Percentiles rank a stretch among this genome's conserved stretches.
These are phyloP conservation scores for Leptographium procerum DNA, from an alignment of 2,329 filamentous ascomycete species.

Conservation along the genomic window DNA sequence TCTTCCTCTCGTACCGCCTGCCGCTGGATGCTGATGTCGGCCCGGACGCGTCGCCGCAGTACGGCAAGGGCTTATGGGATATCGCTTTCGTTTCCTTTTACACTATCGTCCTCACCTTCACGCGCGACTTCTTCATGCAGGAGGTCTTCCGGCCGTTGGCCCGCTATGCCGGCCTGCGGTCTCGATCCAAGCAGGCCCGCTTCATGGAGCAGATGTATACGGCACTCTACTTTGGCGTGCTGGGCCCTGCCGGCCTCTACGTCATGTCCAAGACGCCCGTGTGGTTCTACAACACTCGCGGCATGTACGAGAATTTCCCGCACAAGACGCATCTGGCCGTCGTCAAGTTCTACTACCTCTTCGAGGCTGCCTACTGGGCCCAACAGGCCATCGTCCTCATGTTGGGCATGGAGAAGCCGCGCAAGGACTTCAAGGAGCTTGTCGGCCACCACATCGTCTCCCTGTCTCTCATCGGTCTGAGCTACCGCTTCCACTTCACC, in stretches of 20 bases:
- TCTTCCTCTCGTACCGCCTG: constrained; percentile 83
- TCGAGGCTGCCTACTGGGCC: constrained; percentile 90
- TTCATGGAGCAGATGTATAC: constrained; percentile 98
- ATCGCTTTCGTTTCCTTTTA: constrained; percentile 84
- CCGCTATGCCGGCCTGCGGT: constrained; percentile 54
- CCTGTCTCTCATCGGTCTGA: constrained; percentile 68
- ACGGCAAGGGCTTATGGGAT: constrained; percentile 82
- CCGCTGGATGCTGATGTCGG: constrained; percentile 24
- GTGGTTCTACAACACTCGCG: constrained; percentile 88
- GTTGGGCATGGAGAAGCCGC: constrained; percentile 79
- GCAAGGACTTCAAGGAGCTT: constrained; percentile 91
- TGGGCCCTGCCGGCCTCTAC: constrained; percentile 75
- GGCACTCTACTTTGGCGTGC: constrained; percentile 74
- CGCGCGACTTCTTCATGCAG: constrained; percentile 93
- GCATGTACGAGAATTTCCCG: constrained; percentile 84
- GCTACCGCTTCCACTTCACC: constrained; percentile 94
- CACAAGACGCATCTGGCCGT: constrained; percentile 66
- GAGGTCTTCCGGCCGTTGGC: constrained; percentile 71
- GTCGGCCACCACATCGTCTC: constrained; percentile 88
- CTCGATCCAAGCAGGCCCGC: constrained; percentile 67
- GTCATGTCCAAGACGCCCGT: constrained; percentile 87
- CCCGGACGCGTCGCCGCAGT: constrained; percentile 46
- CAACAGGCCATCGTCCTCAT: constrained; percentile 86
- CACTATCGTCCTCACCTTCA: constrained; percentile 80
- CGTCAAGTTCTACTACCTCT: constrained; percentile 94